Evolutionary conservation across 2,329 filamentous ascomycete genomes (phyloP), one percentile per base, ranked within the genome.

Genomic region (Monosporascus sp.): DNA sequence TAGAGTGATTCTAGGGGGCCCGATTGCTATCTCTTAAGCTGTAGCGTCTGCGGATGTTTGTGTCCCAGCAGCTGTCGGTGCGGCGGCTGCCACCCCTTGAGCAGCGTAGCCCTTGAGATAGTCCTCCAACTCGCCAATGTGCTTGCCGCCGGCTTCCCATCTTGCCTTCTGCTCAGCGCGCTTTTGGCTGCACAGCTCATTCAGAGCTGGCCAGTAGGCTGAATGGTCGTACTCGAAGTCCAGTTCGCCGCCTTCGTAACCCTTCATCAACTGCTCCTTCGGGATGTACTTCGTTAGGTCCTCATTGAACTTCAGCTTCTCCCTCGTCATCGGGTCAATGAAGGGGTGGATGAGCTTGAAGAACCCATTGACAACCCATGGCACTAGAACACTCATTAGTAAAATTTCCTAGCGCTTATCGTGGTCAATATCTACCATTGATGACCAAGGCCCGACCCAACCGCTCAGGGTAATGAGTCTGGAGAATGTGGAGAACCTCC

Each of bases 271-370:
- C 69, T 97, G 93, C 64, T 86, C 79, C 7, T 85, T 73, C 5
- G 91, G 91, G 20, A 99, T 87, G 69, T 91, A 91, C 61, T 88
- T 78, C 61, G 80, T 81, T 76, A 96, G 86, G 67, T 95, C 88
- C 71, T 96, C 91, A 77, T 97, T 97, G 80, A 96, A 97, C 76
- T 94, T 95, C 76, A 99, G 86, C 79, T 99, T 99, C 66, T 94
- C 86, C 54, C 89, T 85, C 9, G 94, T 99, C 64, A 92, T 76
- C 7, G 94, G 94, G 72, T 99, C 94, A 73, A 99, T 96, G 73
- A 99, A 97, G 40, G 93, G 91, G 5, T 85, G 91, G 73, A 99
- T 92, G 64, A 97, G 77, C 73, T 96, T 97, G 81, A 97, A 96
- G 80, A 99, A 99, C 49, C 89, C 89, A 71, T 84, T 87, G 56